Conservation (phyloP, 768 basidiomycete genomes). For the Piloderma croceum region DNA sequence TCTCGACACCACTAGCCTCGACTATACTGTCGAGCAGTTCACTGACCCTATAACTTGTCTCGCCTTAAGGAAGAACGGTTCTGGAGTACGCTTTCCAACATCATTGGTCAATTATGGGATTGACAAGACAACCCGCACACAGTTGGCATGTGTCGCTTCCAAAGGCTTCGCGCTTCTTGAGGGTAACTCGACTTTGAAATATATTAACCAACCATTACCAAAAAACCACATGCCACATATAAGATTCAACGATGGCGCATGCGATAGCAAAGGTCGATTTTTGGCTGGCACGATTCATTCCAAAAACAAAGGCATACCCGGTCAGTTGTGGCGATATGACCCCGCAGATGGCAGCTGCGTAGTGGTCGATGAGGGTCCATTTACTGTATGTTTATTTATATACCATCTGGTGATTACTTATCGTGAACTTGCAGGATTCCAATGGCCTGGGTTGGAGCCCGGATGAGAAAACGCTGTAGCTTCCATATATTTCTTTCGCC, state of each 20-base stretch:
- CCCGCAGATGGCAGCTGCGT: slow-evolving; percentile 41
- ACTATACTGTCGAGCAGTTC: slow-evolving; percentile 43
- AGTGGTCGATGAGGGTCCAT: slow-evolving; percentile 57
- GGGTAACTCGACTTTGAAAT: slow-evolving; percentile 35
- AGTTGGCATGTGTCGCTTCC: slow-evolving; percentile 60
- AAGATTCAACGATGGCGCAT: slow-evolving; percentile 69
- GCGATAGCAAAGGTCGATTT: slow-evolving; percentile 58
- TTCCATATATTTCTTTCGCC: slow-evolving; percentile 5
- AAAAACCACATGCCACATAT: slow-evolving; percentile 35
- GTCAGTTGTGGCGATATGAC: slow-evolving; percentile 56
- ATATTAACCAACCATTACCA: slow-evolving; percentile 50
- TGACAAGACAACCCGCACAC: slow-evolving; percentile 6
- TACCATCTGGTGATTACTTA: slow-evolving; percentile 5
- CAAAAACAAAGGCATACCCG: slow-evolving; percentile 44
- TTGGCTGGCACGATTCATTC: slow-evolving; percentile 56
- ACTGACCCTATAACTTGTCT: slow-evolving; percentile 55
- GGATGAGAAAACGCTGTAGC: slow-evolving; percentile 56
- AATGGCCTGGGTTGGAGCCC: slow-evolving; percentile 64
- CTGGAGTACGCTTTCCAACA: slow-evolving; percentile 31
- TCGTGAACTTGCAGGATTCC: slow-evolving; percentile 37
- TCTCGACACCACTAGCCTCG: slow-evolving; percentile 36
- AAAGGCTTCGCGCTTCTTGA: slow-evolving; percentile 51
- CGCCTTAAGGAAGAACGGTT: slow-evolving; percentile 41
- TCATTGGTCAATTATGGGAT: slow-evolving; percentile 1
- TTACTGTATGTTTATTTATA: slow-evolving; percentile 43